Conservation (phyloP, 225 moss, liverwort and hornwort species). For the Pleurozium schreberi region DNA sequence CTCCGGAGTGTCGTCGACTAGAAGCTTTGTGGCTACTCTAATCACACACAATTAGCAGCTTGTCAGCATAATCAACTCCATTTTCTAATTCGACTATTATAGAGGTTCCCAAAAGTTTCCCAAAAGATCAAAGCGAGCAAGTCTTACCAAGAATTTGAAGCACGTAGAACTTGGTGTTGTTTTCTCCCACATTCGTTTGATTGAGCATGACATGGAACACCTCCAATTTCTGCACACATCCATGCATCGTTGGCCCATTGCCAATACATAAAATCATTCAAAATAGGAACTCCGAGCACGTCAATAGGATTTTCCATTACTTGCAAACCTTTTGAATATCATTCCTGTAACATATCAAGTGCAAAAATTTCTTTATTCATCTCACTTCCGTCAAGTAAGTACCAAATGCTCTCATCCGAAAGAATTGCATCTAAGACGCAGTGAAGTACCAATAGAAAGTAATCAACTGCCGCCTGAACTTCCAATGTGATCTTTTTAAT, state of each 20-base stretch:
- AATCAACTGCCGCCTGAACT: neutral
- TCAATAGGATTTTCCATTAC: neutral
- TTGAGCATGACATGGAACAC: slow-evolving; percentile 86
- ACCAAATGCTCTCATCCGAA: neutral
- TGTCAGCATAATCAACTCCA: neutral
- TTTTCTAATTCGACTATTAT: neutral
- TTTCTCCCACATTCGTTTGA: slow-evolving; percentile 79
- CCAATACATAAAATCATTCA: neutral
- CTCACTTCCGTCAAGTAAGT: neutral
- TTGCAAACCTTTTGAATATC: neutral
- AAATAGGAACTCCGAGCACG: neutral
- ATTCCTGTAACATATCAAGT: neutral
- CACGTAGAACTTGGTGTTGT: slow-evolving; percentile 73
- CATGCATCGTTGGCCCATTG: neutral
- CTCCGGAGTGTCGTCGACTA: no score
- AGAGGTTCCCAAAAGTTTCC: neutral
- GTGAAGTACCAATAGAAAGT: neutral
- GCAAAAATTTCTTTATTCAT: neutral
- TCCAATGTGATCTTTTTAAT: neutral
- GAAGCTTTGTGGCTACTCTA: neutral
- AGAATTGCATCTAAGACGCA: neutral
- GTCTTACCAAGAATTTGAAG: slow-evolving; percentile 73
- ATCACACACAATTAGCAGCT: neutral
- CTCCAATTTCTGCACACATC: slow-evolving; percentile 25
- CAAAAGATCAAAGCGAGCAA: neutral